Percentiles rank a stretch among this genome's conserved stretches.
Conservation (phyloP, 345 rosid genomes). For the Citrus sinensis region DVS_A1.0 CM039161.1:4158501-4159000, state of each 20-base stretch:
- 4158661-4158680: neutral
- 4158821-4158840: constrained; percentile 47
- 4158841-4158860: constrained; percentile 76
- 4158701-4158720: neutral
- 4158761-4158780: neutral
- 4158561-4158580: neutral
- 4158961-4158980: neutral
- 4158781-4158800: constrained; percentile 58
- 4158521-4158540: neutral
- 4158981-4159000: neutral
- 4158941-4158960: neutral
- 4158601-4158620: neutral
- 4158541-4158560: neutral
- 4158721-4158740: neutral
- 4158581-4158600: neutral
- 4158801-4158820: constrained; percentile 51
- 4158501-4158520: neutral
- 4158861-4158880: constrained; percentile 61
- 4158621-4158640: neutral
- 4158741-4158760: neutral
- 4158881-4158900: constrained; percentile 38
- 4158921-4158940: neutral
- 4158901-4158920: neutral
- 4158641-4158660: neutral
- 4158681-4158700: neutral